Evolutionary conservation across 169 alveolate genomes (phyloP).

Genomic region (Plasmodium gonderi): DNA sequence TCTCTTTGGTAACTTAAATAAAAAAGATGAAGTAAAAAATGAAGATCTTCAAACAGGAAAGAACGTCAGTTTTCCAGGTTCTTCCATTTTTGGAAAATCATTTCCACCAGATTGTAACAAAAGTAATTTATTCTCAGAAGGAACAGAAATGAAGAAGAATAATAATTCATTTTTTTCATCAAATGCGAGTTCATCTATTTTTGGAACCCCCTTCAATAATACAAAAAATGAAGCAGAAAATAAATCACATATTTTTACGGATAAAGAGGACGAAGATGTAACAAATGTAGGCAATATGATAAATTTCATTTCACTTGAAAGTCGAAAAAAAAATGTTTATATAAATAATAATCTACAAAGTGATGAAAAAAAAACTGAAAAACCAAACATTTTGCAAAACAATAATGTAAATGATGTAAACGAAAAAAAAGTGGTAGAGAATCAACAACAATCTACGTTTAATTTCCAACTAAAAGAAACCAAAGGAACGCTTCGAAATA

Average conservation of each 20-base stretch:
- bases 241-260: background rate
- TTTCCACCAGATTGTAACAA: conserved; percentile 7
- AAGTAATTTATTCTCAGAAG: conserved; percentile 16
- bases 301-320: conserved; percentile 52
- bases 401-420: background rate
- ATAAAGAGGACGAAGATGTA: conserved; percentile 40
- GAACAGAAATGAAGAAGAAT: conserved; percentile 2
- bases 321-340: conserved; percentile 70
- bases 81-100: conserved; percentile 13
- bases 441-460: background rate
- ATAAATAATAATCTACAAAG: conserved; percentile 6
- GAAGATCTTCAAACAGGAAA: conserved; percentile 21
- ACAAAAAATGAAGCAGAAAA: conserved; percentile 16
- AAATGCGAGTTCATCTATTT: background rate
- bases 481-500: conserved; percentile 63
- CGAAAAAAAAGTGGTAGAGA: background rate
- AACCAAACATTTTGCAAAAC: background rate
- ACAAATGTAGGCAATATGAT: conserved; percentile 43
- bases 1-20: background rate
- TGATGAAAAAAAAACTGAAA: conserved; percentile 31
- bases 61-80: background rate
- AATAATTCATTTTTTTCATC: background rate
- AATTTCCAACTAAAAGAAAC: conserved; percentile 69
- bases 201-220: background rate
- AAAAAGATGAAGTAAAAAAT: conserved; percentile 34